Conservation (phyloP, 805 yeast species). For the Maudiozyma bulderi region DNA sequence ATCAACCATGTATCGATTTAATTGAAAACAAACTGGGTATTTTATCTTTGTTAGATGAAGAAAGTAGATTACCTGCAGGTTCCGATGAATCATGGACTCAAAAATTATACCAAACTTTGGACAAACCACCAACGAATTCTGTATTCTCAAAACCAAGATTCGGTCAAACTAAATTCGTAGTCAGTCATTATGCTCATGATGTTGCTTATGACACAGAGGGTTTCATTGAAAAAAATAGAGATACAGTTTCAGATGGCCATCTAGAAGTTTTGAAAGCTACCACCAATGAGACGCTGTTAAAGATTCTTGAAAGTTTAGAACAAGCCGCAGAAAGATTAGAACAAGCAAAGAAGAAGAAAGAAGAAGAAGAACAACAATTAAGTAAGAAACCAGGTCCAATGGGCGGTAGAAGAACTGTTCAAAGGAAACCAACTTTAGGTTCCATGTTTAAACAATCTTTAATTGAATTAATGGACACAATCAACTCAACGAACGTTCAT, state of each 20-base stretch:
- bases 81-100: conserved; percentile 86
- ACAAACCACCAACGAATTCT: conserved; percentile 62
- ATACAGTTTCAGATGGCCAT: conserved; percentile 94
- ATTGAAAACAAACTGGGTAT: conserved; percentile 87
- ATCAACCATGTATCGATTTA: conserved; percentile 90
- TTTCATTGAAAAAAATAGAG: conserved; percentile 93
- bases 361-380: conserved; percentile 14
- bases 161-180: conserved; percentile 84
- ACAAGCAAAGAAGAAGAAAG: conserved; percentile 29
- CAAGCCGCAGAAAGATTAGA: conserved; percentile 39
- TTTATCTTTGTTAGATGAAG: conserved; percentile 83
- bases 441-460: conserved; percentile 87
- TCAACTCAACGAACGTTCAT: conserved; percentile 90
- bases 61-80: conserved; percentile 89
- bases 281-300: conserved; percentile 53
- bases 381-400: conserved; percentile 35
- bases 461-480: conserved; percentile 86
- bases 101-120: conserved; percentile 78
- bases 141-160: conserved; percentile 90
- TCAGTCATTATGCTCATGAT: conserved; percentile 89
- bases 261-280: conserved; percentile 71
- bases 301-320: conserved; percentile 57
- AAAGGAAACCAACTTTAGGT: conserved; percentile 86
- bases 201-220: conserved; percentile 90
- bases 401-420: conserved; percentile 30